Evolutionary conservation across 2,329 filamentous ascomycete species (phyloP), one percentile per base, ranked within the genome.

Genomic region (Lasiodiplodia sp.): DNA sequence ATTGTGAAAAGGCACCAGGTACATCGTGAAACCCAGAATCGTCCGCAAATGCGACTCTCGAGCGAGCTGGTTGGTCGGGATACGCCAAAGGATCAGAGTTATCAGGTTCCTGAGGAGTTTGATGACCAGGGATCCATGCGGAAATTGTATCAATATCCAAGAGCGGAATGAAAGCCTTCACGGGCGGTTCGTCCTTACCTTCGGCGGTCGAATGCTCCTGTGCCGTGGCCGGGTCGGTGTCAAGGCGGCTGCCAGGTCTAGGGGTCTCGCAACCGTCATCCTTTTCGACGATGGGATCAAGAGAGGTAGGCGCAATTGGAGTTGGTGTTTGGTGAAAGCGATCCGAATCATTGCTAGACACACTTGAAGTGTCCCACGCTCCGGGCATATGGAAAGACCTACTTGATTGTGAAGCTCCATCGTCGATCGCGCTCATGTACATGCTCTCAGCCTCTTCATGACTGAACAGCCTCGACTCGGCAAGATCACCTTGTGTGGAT

Each of bases 381-480:
- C 82, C 83, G 31, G 82, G 82, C 53, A 84, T 72, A 49, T 76
- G 71, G 31, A 67, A 69, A 6, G 68, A 63, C 37, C 71, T 72
- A 28, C 73, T 73, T 11, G 72, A 69, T 49, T 68, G 65, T 2
- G 64, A 70, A 28, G 78, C 76, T 11, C 75, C 76, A 47, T 80
- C 79, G 69, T 85, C 88, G 67, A 89, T 81, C 12, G 87, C 88
- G 74, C 88, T 95, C 89, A 94, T 90, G 73, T 96, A 96, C 90
- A 96, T 92, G 77, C 93, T 96, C 75, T 93, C 90, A 0, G 92
- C 92, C 71, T 95, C 92, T 70, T 93, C 91, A 69, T 93, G 91
- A 44, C 88, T 93, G 74, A 92, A 95, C 1, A 94, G 75, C 51
- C 87, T 90, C 5, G 92, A 95, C 70, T 81, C 73, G 14, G 79